Conservation (phyloP, 805 yeast species). For the Metschnikowia corniflorae region DNA sequence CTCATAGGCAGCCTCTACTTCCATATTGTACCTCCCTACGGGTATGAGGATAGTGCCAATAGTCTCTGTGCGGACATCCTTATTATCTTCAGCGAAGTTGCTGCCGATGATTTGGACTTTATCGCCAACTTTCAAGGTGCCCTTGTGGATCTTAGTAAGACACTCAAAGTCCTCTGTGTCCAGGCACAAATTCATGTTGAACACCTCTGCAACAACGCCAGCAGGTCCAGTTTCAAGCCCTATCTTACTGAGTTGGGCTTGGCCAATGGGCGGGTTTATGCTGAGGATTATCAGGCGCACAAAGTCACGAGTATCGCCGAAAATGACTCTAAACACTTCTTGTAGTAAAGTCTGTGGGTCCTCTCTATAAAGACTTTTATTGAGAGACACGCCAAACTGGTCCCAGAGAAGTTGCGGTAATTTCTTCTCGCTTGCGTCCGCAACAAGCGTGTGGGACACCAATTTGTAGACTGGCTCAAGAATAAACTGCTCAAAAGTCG, state of each 20-base stretch:
- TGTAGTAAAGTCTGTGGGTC: constrained; percentile 61
- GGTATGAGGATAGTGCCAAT: constrained; percentile 48
- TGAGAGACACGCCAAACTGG: constrained; percentile 46
- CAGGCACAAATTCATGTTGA: constrained; percentile 55
- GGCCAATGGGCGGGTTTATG: constrained; percentile 19
- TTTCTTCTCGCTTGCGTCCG: constrained; percentile 35
- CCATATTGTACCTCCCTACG: constrained; percentile 67
- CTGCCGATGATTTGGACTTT: constrained; percentile 57
- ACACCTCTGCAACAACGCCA: constrained; percentile 30
- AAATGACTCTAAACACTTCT: constrained; percentile 51
- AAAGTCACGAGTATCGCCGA: constrained; percentile 49
- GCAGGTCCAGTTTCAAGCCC: constrained; percentile 17
- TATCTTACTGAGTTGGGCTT: background rate
- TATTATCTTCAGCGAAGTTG: constrained; percentile 36
- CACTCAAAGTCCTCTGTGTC: constrained; percentile 54
- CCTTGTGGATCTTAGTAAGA: constrained; percentile 60
- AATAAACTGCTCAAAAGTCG: constrained; percentile 60
- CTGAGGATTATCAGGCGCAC: constrained; percentile 42
- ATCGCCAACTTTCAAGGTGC: constrained; percentile 48
- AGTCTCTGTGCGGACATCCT: constrained; percentile 45
- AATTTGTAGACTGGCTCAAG: constrained; percentile 80
- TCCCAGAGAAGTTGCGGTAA: constrained; percentile 44
- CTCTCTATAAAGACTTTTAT: constrained; percentile 37
- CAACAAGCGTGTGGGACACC: constrained; percentile 55
- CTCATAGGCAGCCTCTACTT: constrained; percentile 48